These are phyloP conservation scores for Echinochloa phyllopogon DNA, from an alignment of 176 grass and related monocot species.

Conservation along the genomic window DNA sequence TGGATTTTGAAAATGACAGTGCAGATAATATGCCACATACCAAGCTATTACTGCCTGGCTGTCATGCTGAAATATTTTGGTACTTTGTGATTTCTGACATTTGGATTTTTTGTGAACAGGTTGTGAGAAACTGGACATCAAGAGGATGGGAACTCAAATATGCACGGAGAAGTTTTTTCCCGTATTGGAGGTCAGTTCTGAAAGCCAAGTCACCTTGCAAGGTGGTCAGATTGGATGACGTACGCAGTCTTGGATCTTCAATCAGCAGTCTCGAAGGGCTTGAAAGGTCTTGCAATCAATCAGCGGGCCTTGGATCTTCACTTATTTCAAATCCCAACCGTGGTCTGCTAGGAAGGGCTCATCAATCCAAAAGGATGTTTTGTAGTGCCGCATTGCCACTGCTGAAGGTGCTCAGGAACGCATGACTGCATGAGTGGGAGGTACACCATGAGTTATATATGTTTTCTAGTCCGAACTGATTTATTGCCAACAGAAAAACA, in stretches of 20 bases:
- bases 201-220: background rate
- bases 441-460: background rate
- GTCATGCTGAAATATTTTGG: background rate
- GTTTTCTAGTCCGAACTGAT: background rate
- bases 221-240: background rate
- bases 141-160: conserved; percentile 13
- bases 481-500: background rate
- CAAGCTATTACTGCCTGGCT: background rate
- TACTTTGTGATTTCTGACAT: background rate
- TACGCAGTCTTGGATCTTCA: background rate
- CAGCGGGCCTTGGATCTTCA: background rate
- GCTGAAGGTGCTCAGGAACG: conserved; percentile 26
- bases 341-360: background rate
- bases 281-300: background rate
- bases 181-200: conserved; percentile 32
- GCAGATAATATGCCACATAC: background rate
- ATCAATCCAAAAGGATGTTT: conserved; percentile 2
- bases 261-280: background rate
- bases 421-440: conserved; percentile 25
- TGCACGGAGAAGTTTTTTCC: background rate
- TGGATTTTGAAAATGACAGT: background rate
- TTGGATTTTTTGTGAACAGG: background rate
- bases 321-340: background rate
- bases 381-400: conserved; percentile 18
- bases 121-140: background rate